A percentile compares a stretch with the other conserved stretches of the same genome.
Evolutionary conservation across 2,329 filamentous ascomycete species (phyloP).

Genomic region (Penicillium sp.): DNA sequence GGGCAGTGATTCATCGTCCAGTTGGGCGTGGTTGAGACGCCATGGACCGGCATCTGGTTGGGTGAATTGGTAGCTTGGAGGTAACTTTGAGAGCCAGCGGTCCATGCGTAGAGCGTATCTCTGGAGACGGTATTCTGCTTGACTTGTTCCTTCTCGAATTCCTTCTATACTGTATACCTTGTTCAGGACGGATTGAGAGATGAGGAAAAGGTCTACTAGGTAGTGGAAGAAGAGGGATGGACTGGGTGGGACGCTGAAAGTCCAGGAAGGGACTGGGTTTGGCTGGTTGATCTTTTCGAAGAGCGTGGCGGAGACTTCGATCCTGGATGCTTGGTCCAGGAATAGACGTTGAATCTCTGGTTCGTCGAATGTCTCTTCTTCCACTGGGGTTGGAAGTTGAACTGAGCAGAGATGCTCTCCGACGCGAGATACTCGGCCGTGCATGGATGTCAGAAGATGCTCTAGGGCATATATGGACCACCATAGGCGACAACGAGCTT

Average conservation of each 20-base stretch:
- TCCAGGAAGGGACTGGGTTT: constrained; percentile 19
- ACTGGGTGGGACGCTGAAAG: constrained; percentile 23
- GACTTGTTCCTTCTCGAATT: constrained; percentile 28
- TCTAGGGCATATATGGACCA: constrained; percentile 46
- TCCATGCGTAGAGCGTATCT: constrained; percentile 34
- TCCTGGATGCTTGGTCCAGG: constrained; percentile 20
- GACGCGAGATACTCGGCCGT: constrained; percentile 43
- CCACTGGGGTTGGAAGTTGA: constrained; percentile 37
- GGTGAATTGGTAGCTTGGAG: constrained; percentile 35
- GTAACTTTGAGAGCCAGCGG: constrained; percentile 37
- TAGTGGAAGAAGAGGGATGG: constrained; percentile 40
- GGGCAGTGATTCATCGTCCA: constrained; percentile 10
- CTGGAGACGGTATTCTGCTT: constrained; percentile 35
- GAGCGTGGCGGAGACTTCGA: constrained; percentile 28
- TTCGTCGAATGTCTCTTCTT: constrained; percentile 36
- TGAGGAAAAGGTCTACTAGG: constrained; percentile 37
- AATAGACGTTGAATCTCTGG: constrained; percentile 28
- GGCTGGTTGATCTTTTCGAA: constrained; percentile 21
- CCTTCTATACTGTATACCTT: constrained; percentile 42
- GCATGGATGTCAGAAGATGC: constrained; percentile 43
- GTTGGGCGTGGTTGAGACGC: constrained; percentile 22
- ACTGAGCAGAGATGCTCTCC: constrained; percentile 40
- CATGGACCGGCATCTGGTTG: constrained; percentile 20
- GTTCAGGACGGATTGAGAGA: constrained; percentile 39
- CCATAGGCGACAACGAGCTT: constrained; percentile 44